Base-by-base conservation (phyloP, 148 eudicot genomes). In the Silene uniflora region DNA sequence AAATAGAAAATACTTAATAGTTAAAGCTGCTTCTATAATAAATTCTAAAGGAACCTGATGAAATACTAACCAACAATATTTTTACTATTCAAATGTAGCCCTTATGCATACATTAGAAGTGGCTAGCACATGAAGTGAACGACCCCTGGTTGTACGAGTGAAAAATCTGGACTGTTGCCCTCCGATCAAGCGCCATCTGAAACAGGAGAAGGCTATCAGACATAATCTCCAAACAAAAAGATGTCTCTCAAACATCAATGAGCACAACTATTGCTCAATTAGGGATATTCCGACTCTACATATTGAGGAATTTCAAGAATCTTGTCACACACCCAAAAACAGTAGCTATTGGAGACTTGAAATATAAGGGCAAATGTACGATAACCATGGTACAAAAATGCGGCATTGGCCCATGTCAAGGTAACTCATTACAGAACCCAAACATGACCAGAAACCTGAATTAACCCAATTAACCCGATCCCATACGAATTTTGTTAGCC, bases 21-120 rank as follows among this genome's bases (percentile, higher is more conserved):
- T 18, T 14, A 61, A 73, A n/a, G 44, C 16, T 27, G 27, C 60
- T 71, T 24, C 67, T 78, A 60, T 27, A 77, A 68, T 76, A 74
- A 66, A 72, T 62, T 56, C 77, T 78, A 80, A 70, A 81, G 69
- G 54, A 21, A 60, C 82, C 82, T 78, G 81, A 75, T 63, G 76
- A 81, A 68, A 84, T 83, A 82, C 79, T 83, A 88, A 87, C 88
- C 90, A 85, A 82, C 73, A 75, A 83, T 66, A 81, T 72, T 60
- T 73, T 76, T 73, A 82, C 67, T 82, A 83, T 75, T 85, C 72
- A 84, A 73, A 80, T 73, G 69, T 80, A 79, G 75, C 79, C 88
- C 81, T 81, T 83, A 75, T 64, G 76, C 84, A 65, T 82, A 82
- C 85, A 75, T 82, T 79, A 66, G 82, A 56, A 71, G 62, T 46